Evolutionary conservation across 2,329 filamentous ascomycete genomes (phyloP), one percentile per base, ranked within the genome.

Genomic region (Coleophoma cylindrospora): DNA sequence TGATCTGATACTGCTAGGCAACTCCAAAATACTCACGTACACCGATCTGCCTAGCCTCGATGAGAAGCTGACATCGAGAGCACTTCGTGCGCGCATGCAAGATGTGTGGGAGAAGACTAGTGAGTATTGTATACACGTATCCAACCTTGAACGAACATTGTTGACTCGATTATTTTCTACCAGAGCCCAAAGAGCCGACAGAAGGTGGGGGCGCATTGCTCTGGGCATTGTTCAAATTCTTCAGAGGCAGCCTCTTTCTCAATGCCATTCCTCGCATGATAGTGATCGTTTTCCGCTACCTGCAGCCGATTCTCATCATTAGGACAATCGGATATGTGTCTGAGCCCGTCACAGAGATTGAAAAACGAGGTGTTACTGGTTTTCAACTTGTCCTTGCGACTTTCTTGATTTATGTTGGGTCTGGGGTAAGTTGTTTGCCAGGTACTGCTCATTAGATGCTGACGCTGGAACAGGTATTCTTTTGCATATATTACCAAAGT

Each of bases 221-320:
- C 6, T 40, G 58, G 11, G 63, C 61, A 2, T 53, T 72, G 14
- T 46, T 69, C 2, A 56, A 38, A 21, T 66, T 60, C 48, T 57
- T 70, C 17, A 54, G 52, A 8, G 15, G 9, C 4, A 64, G 63
- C 0, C 66, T 73, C 33, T 13, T 66, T 3, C 38, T 56, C 6
- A 64, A 65, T 2, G 57, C 68, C n/a, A 41, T 66, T 1, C 67
- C 69, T 3, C 65, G 72, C 8, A 34, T 74, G 0, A 64, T 65
- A 21, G 54, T 73, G 12, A 66, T 70, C 13, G 8, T 61, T 1
- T 74, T 74, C 49, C 64, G 67, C 4, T 74, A 70, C 44, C 62
- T 66, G 0, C 72, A 74, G 50, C 67, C 71, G 4, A 43, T 68
- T 2, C 56, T 75, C 2, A 73, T 74, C 34, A 65, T 64, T 17